Evolutionary conservation across 192 early-diverging fungal species (phyloP).

Genomic region (Diversispora epigaea): DNA sequence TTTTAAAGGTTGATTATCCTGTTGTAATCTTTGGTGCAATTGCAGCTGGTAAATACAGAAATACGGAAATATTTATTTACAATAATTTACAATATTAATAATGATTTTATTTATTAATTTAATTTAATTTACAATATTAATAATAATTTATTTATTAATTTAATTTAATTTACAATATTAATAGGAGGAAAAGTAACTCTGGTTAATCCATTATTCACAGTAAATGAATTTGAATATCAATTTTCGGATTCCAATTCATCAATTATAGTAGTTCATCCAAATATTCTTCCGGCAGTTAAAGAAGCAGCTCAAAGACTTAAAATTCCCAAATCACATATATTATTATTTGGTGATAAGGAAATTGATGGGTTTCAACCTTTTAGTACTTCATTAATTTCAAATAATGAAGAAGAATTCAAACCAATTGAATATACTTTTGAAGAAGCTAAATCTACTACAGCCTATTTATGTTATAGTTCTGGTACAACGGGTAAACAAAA

Average conservation of each 20-base stretch:
- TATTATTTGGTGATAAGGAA: conserved; percentile 48
- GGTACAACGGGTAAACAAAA: conserved; percentile 72
- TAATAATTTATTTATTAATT: too few relatives aligned
- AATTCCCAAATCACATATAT: conserved; percentile 40
- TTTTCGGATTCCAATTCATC: conserved; percentile 67
- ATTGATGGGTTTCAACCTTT: conserved; percentile 40
- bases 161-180: too few relatives aligned
- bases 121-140: background rate
- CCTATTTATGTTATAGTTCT: conserved; percentile 70
- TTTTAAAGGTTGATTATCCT: conserved; percentile 29
- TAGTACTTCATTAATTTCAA: conserved; percentile 28
- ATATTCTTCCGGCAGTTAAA: conserved; percentile 36
- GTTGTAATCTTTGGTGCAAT: conserved; percentile 40
- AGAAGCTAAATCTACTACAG: conserved; percentile 39
- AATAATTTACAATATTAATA: conserved; percentile 18
- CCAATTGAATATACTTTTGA: conserved; percentile 33
- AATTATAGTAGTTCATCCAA: conserved; percentile 56
- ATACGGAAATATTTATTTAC: background rate
- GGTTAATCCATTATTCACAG: conserved; percentile 80
- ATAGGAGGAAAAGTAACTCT: conserved; percentile 68
- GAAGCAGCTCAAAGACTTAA: conserved; percentile 37
- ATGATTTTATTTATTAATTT: too few relatives aligned
- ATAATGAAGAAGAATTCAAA: conserved; percentile 24
- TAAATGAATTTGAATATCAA: conserved; percentile 73
- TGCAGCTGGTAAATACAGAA: conserved; percentile 35